Conservation (phyloP, 257 asterid species). For the Coffea eugenioides region DNA sequence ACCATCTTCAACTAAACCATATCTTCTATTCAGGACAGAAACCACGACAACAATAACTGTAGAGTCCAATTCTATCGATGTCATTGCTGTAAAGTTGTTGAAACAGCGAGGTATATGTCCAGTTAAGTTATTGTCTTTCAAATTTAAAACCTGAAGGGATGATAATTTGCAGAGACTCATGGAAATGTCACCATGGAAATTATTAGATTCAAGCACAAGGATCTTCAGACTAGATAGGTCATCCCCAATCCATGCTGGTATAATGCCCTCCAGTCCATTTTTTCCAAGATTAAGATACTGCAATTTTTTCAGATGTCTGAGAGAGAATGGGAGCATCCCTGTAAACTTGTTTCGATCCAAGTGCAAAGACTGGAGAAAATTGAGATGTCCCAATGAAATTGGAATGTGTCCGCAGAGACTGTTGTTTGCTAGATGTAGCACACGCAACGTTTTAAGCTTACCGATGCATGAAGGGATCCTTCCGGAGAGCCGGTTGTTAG, state of each 20-base stretch:
- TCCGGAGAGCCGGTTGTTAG: constrained; percentile 17
- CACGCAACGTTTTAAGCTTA: not conserved
- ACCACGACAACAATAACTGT: too few species aligned
- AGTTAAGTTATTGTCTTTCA: constrained; percentile 22
- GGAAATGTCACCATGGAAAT: constrained; percentile 21
- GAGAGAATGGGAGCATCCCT: not conserved
- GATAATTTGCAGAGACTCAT: constrained; percentile 18
- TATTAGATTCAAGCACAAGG: constrained; percentile 24
- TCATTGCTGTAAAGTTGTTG: too few species aligned
- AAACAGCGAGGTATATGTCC: constrained; percentile 27
- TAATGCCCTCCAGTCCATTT: too few species aligned
- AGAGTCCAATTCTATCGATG: too few species aligned
- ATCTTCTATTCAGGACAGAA: too few species aligned
- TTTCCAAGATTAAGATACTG: too few species aligned
- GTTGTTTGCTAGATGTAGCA: constrained; percentile 16
- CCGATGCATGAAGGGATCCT: constrained; percentile 18
- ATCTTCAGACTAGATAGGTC: not conserved
- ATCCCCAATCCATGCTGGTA: constrained; percentile 26
- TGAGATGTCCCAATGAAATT: constrained; percentile 18
- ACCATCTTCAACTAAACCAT: too few species aligned
- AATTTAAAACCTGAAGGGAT: constrained; percentile 20
- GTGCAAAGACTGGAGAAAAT: constrained; percentile 17
- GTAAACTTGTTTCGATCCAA: constrained; percentile 20
- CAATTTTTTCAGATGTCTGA: not conserved
- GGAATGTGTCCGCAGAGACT: constrained; percentile 26